Conservation (phyloP, 75 land plant species). For the Cunninghamia lanceolata region DNA sequence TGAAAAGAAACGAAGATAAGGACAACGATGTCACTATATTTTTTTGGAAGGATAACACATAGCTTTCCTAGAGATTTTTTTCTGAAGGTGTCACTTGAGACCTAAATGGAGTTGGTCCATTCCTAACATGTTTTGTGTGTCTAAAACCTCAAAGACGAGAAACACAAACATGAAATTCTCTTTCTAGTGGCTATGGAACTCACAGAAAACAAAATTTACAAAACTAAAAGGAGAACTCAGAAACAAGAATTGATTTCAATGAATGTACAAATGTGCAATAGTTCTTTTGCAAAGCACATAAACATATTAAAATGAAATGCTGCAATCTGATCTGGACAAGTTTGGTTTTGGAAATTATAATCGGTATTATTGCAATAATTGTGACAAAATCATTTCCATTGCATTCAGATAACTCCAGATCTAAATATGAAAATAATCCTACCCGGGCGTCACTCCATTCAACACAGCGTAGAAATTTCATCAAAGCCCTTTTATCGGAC, state of each 20-base stretch:
- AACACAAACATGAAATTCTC: background rate
- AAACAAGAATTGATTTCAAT: background rate
- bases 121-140: background rate
- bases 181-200: background rate
- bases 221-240: background rate
- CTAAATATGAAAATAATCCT: background rate
- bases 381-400: constrained; percentile 1
- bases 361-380: background rate
- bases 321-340: background rate
- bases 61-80: too few species aligned
- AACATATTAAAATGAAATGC: background rate
- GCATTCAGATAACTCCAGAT: background rate
- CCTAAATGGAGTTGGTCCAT: background rate
- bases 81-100: too few species aligned
- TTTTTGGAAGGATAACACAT: too few species aligned
- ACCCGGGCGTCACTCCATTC: constrained; percentile 99
- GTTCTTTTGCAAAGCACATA: background rate
- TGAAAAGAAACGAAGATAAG: too few species aligned
- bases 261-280: background rate
- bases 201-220: background rate
- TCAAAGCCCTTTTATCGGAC: constrained; percentile 89
- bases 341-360: background rate
- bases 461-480: constrained; percentile 92
- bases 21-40: too few species aligned
- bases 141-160: background rate